Evolutionary conservation across 2,329 filamentous ascomycete genomes (phyloP), one percentile per base, ranked within the genome.

Genomic region (Juglanconis oblonga): DNA sequence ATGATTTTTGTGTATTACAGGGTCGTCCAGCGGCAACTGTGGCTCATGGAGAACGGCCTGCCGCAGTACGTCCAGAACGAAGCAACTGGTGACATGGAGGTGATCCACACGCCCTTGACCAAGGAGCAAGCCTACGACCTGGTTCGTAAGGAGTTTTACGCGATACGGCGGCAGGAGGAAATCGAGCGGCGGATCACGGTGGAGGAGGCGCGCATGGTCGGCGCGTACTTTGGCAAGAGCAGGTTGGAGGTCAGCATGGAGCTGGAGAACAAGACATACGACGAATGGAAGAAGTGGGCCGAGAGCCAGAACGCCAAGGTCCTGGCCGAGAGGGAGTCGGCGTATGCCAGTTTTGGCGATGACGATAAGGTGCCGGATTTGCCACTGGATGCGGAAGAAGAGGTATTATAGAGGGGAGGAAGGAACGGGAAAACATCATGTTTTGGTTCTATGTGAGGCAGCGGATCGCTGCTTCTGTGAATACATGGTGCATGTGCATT

Each of bases 101-200:
- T 51, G 11, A 13, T 51, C 29, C 13, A 57, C 29, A 76, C 74
- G 6, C 51, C 10, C 55, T 81, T 90, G 71, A 82, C 80, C 53
- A 84, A 84, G 71, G 79, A 82, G 45, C 74, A 84, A 66, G 92
- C 95, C 36, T 99, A 99, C 78, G 94, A 98, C 75, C 78, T 81
- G 58, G 92, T 90, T 7, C 90, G 95, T 62, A 88, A 88, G 66
- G 94, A 99, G 73, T 97, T 98, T 76, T 99, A 99, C 78, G 79
- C 83, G 50, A 76, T 94, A 64, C 89, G 95, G 61, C 89, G 96
- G 67, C 81, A 86, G 62, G 87, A 96, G 68, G 92, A 97, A 65
- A 84, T 97, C 52, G 87, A 94, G 76, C 83, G 85, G 67, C 87
- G 93, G 67, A 83, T 99, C 62, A 91, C 94, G 7, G 81, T 86